Conservation (phyloP, 106 monocot genomes). For the Xerophyta viscosa region DNA sequence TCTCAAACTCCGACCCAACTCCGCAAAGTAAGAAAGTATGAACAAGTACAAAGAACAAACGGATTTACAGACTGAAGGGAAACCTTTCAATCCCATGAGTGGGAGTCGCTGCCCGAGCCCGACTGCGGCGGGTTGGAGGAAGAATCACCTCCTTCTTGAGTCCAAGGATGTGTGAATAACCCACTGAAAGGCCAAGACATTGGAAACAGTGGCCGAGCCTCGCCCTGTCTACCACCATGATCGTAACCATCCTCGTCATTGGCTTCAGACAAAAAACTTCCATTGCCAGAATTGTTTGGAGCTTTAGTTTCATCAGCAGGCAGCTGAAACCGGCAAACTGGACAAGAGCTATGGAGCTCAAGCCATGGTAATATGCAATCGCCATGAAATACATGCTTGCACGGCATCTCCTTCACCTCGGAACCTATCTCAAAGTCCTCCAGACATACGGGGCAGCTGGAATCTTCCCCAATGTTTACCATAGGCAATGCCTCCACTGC, state of each 20-base stretch:
- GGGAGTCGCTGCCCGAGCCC: neutral
- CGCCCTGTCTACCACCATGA: too few relatives aligned
- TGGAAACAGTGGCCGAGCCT: neutral
- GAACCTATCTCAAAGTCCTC: constrained; percentile 10
- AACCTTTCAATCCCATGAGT: neutral
- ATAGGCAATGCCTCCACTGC: constrained; percentile 9
- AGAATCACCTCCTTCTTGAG: constrained; percentile 12
- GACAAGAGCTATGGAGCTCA: constrained; percentile 41
- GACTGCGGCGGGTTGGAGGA: constrained; percentile 9
- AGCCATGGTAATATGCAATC: constrained; percentile 40
- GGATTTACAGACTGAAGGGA: neutral
- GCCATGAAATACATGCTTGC: constrained; percentile 26
- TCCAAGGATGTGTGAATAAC: constrained; percentile 24
- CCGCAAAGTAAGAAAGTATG: too few relatives aligned
- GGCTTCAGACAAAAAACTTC: neutral
- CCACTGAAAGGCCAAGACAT: too few relatives aligned
- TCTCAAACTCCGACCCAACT: too few relatives aligned
- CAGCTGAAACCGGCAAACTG: constrained; percentile 32
- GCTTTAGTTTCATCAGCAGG: constrained; percentile 29
- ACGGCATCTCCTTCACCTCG: constrained; percentile 35
- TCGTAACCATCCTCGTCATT: neutral
- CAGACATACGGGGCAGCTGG: constrained; percentile 9
- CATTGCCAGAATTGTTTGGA: constrained; percentile 1
- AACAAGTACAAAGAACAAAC: too few relatives aligned
- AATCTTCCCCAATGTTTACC: constrained; percentile 1